Evolutionary conservation across 2,329 filamentous ascomycete genomes (phyloP), one percentile per base, ranked within the genome.

Genomic region (Aspergillus sp.): DNA sequence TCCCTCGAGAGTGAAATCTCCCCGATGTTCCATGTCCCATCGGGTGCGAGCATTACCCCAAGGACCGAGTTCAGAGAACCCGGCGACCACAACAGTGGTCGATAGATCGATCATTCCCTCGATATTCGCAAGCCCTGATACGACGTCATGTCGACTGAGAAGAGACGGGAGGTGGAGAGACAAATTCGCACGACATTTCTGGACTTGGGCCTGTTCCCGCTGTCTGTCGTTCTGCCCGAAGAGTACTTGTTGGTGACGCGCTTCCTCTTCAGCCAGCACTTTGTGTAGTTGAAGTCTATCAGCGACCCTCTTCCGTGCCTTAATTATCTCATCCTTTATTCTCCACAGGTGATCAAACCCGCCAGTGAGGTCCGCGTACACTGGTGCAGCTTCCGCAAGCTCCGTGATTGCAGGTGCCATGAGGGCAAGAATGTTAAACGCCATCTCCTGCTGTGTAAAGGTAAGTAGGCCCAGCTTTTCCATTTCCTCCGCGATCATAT

Each of bases 21-120:
- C 94, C 60, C 90, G 86, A 1, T 94, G 90, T 73, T 99, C 94
- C 91, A 99, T 99, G 79, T 99, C 93, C 94, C 94, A 99, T 58
- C 94, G 86, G 43, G 94, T 97, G 65, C 94, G 87, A 5, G 94
- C 91, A 79, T 97, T 99, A 78, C 94, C 94, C 94, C 94, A 99
- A 7, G 94, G 94, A 13, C 76, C 69, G 19, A 69, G 54, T 53
- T 76, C 74, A 1, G 67, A 64, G 52, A 69, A 76, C 2, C 74
- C 74, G 2, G 68, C 66, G 0, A 75, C 65, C 1, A 76, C 74
- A 1, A 73, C 69, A 4, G 69, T 64, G 11, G 61, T 61, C 6
- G 66, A 64, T 3, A 74, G 65, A 49, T 76, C 69, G 2, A 73
- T 61, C 71, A 76, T 74, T 4, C 67, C 68, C n/a, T 59, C 7